Percentiles rank a stretch among this genome's conserved stretches.
Evolutionary conservation across 331 rosid species (phyloP).

Genomic region (Rhamnella rubrinervis): DNA sequence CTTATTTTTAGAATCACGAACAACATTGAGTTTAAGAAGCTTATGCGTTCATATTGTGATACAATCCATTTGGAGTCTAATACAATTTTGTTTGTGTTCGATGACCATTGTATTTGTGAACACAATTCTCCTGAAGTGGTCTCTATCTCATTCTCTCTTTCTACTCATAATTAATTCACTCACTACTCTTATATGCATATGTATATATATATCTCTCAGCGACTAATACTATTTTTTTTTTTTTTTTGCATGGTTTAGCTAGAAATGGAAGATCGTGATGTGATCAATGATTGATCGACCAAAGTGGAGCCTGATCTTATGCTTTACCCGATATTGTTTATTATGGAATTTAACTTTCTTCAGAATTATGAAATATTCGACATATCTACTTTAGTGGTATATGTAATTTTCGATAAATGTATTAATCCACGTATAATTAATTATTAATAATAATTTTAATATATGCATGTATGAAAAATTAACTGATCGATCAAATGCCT

Average conservation of each 20-base stretch:
- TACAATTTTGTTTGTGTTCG: constrained; percentile 60
- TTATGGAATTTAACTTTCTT: too few relatives aligned
- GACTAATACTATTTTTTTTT: neutral
- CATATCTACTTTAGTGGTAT: too few relatives aligned
- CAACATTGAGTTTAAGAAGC: constrained; percentile 68
- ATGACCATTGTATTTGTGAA: constrained; percentile 62
- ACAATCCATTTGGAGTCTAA: constrained; percentile 54
- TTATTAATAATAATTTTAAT: too few relatives aligned
- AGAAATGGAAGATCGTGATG: constrained; percentile 85
- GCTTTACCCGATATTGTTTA: too few relatives aligned
- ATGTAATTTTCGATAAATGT: too few relatives aligned
- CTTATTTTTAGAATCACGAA: constrained; percentile 53
- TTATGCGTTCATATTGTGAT: constrained; percentile 78
- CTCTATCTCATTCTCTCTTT: neutral
- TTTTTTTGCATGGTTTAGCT: constrained; percentile 39
- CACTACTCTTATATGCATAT: too few relatives aligned
- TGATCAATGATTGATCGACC: constrained; percentile 78
- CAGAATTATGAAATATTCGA: too few relatives aligned
- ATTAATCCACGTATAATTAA: too few relatives aligned
- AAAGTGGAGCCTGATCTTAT: constrained; percentile 43
- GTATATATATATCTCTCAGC: neutral
- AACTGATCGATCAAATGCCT: too few relatives aligned
- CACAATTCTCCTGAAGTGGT: constrained; percentile 87
- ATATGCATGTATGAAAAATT: too few relatives aligned
- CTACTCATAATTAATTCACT: neutral